Evolutionary conservation across 164 flowering plant genomes (phyloP), one percentile per base, ranked within the genome.

Genomic region (Aristolochia fimbriata): DNA sequence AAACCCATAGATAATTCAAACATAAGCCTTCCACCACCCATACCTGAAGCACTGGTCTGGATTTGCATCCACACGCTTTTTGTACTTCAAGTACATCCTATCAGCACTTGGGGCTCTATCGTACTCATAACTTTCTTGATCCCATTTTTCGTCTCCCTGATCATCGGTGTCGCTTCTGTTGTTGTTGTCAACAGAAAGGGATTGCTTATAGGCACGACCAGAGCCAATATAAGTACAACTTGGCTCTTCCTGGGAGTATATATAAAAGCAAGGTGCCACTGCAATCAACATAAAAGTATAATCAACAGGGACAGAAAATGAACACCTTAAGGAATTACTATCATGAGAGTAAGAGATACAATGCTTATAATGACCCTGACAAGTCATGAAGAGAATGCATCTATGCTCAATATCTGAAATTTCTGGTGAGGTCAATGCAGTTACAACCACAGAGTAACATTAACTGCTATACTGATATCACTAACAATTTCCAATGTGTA

Each of bases 1-100:
- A 2, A 27, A 27, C 30, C 30, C 30, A 27, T 2, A 5, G 30
- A 27, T 27, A 27, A 27, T 27, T 27, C 30, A 27, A 27, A 27
- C 30, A 27, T 27, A 27, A 27, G 30, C 30, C 5, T 27, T 2
- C 2, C 30, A 27, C 2, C 5, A 2, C 30, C 23, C 61, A 43
- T 73, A 92, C 98, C 98, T 86, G 73, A 84, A 88, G 76, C 97
- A 91, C 66, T 94, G 97, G 65, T 86, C 91, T 19, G 96, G 98
- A 62, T 73, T 70, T 52, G 80, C 72, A 77, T 90, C 97, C 70
- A 84, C 43, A 57, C 78, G 73, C 71, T 91, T 91, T 79, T 86
- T 88, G 76, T 88, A 94, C 76, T 88, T 94, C 49, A 94, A 78
- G 79, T 83, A 94, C 48, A 88, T 85, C 76, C 97, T 80, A 65